Evolutionary conservation across 192 early-diverging fungal species (phyloP), one percentile per base, ranked within the genome.

Genomic region (Nowakowskiella sp.): DNA sequence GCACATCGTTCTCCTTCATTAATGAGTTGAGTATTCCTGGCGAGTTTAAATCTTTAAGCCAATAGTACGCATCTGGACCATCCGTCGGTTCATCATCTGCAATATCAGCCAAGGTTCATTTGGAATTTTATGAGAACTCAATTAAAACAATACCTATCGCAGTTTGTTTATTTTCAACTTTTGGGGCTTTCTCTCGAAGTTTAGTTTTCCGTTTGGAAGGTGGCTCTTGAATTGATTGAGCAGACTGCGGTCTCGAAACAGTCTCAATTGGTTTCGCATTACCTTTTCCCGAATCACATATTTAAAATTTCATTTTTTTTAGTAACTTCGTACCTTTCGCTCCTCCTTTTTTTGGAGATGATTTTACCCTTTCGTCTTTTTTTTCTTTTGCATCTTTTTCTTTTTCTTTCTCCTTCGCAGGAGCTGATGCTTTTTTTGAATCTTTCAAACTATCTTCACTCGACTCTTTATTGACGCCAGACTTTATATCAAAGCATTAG

Each of bases 31-130:
- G 50, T 21, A 74, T 42, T 19, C 54, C 62, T 9, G 70, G 60
- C 27, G 45, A 43, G 30, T 47, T 44, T 32, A 78, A 72, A 29
- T 72, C 69, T 60, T 66, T 56, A n/a, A 78, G 47, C 0, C 63
- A 53, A 42, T 67, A 70, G 48, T 78, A 78, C 2, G 55, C 57
- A 48, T 78, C 76, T 1, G 76, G 76, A 16, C 76, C 76, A 36
- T 66, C 57, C 21, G 32, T 19, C n/a, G 76, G 76, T 52, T 78
- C 76, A 47, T 78, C 76, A 10, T 65, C 74, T 76, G 13, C 19
- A n/a, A n/a, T n/a, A n/a, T n/a, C n/a, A n/a, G n/a, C n/a, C n/a
- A n/a, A n/a, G n/a, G 13, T 2, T 19, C 16, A 21, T 22, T 10
- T 24, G 13, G 36, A 39, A 10, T 19, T 4, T 31, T n/a, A 4